Base-by-base conservation (phyloP, 1,284 basidiomycete species). In the Fistulinella staudtii region DNA sequence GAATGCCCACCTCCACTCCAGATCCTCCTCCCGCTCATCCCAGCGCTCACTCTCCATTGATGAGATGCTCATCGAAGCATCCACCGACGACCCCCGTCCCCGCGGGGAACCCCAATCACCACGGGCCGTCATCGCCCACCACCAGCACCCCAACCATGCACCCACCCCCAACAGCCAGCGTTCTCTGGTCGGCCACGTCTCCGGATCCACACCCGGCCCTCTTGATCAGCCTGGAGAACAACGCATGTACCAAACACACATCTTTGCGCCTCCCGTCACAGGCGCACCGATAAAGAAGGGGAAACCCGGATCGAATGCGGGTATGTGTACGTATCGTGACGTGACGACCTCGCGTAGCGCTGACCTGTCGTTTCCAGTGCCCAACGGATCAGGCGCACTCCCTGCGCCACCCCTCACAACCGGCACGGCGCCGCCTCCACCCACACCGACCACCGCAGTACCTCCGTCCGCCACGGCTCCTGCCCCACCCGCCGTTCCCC, bases 181-280 rank as follows among this genome's bases (percentile, higher is more conserved):
- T 2, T 53, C 58, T 2, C 45, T 52, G 21, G 47, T 56, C 1
- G 17, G 38, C 13, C 53, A 56, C n/a, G 1, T 59, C 15, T 17
- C 55, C 0, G 31, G 44, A 1, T 42, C 51, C 6, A 36, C 54
- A 2, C 49, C 61, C 14, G 65, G 69, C 5, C 68, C 67, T 5
- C 58, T 67, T 10, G 54, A 64, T 3, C 66, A 66, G 20, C 65
- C 66, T 9, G 65, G 67, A 31, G 68, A 73, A 49, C 60, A 71
- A 14, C 66, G 72, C 39, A 72, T 72, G 36, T 78, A 76, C 52
- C 78, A 80, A 53, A 81, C 79, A 0, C 82, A 85, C 56, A 75
- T 82, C 4, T 85, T 85, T 56, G 79, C 80, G 8, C 79, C 80
- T 2, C 76, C 79, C 6, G 79, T 84, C 6, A 83, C 77, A 0